Percentiles rank a stretch among this genome's conserved stretches.
Conservation (phyloP, 495 filamentous ascomycete species). For the Penicillium riverlandense region DNA sequence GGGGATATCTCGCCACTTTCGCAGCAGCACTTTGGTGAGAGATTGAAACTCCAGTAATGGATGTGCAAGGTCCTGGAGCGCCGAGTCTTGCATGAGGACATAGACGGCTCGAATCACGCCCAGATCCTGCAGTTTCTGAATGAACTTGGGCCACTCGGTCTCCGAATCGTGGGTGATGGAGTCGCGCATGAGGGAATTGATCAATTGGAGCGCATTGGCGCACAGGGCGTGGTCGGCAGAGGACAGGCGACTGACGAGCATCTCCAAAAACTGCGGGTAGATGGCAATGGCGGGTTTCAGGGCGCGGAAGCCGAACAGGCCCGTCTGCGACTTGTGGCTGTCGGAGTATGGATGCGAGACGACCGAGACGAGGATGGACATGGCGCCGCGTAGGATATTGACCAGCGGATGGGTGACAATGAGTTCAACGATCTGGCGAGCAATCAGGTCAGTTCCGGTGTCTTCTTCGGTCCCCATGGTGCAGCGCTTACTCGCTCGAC, state of each 20-base stretch:
- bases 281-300: slow-evolving; percentile 86
- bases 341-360: slow-evolving; percentile 71
- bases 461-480: not conserved
- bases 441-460: not conserved
- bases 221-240: slow-evolving; percentile 94
- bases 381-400: slow-evolving; percentile 92
- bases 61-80: slow-evolving; percentile 87
- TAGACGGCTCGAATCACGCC: slow-evolving; percentile 91
- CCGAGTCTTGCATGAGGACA: slow-evolving; percentile 84
- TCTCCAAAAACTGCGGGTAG: slow-evolving; percentile 90
- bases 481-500: slow-evolving; percentile 53
- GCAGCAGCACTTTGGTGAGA: slow-evolving; percentile 80
- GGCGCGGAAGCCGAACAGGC: slow-evolving; percentile 75
- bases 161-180: slow-evolving; percentile 74
- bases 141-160: slow-evolving; percentile 87
- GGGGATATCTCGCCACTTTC: slow-evolving; percentile 82
- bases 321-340: slow-evolving; percentile 34
- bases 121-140: slow-evolving; percentile 85
- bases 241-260: slow-evolving; percentile 80
- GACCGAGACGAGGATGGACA: slow-evolving; percentile 90
- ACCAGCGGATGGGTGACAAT: slow-evolving; percentile 94
- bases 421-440: slow-evolving; percentile 70
- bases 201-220: slow-evolving; percentile 88
- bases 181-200: slow-evolving; percentile 93
- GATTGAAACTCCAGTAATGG: slow-evolving; percentile 91